A percentile compares a stretch with the other conserved stretches of the same genome.
These are phyloP conservation scores for Saksenaea vasiformis DNA, from an alignment of 371 early-diverging fungal species.

Conservation along the genomic window DNA sequence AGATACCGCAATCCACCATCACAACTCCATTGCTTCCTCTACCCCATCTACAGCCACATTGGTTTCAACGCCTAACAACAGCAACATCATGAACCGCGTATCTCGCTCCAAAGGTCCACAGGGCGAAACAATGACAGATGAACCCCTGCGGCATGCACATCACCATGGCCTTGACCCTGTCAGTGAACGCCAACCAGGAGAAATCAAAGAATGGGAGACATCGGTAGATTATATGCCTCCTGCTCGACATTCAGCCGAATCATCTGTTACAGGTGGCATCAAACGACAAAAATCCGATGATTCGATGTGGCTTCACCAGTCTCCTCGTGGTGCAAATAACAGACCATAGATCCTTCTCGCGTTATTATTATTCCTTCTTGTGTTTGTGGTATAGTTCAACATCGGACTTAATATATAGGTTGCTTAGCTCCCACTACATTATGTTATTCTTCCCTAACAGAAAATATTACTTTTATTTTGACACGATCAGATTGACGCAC, in stretches of 20 bases:
- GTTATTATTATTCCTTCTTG: background rate
- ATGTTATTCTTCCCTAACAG: too few relatives aligned
- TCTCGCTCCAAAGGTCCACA: constrained; percentile 5
- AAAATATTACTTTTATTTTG: too few relatives aligned
- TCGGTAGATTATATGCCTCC: constrained; percentile 5
- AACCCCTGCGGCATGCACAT: background rate
- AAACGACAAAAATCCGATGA: constrained; percentile 22
- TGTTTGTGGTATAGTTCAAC: background rate
- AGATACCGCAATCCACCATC: constrained; percentile 3
- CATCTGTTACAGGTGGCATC: constrained; percentile 5
- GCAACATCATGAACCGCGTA: background rate
- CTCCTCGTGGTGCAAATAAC: constrained; percentile 14
- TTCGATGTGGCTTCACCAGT: constrained; percentile 27
- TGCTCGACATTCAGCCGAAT: background rate
- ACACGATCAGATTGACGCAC: too few relatives aligned
- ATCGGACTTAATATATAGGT: background rate
- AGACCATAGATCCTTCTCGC: background rate
- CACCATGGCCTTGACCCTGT: background rate
- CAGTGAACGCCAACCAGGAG: constrained; percentile 2
- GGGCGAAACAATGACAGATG: constrained; percentile 5
- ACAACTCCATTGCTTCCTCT: constrained; percentile 12
- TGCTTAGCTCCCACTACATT: too few relatives aligned
- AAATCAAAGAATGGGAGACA: constrained; percentile 12
- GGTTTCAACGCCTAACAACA: constrained; percentile 7
- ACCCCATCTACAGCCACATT: constrained; percentile 15